Evolutionary conservation across 2,329 filamentous ascomycete species (phyloP).

Genomic region (Rhexocercosporidium sp.): DNA sequence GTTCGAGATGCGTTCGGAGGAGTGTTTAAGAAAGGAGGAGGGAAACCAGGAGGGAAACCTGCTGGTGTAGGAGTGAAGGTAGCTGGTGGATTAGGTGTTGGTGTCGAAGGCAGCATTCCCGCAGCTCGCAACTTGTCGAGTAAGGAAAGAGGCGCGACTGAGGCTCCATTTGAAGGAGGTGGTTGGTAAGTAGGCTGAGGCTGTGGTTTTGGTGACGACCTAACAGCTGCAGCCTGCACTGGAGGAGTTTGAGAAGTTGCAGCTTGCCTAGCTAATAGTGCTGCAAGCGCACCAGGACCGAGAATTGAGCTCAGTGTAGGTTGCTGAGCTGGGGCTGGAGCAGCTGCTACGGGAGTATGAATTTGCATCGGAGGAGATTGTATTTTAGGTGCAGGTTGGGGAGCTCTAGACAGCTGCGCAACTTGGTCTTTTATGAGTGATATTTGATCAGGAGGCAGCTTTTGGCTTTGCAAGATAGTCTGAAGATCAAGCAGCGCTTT

Average conservation of each 20-base stretch:
- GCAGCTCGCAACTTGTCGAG: constrained; percentile 71
- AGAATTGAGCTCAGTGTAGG: constrained; percentile 62
- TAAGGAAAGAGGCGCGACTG: constrained; percentile 55
- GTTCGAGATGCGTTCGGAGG: constrained; percentile 34
- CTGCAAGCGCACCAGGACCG: constrained; percentile 51
- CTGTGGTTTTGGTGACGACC: constrained; percentile 55
- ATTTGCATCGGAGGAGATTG: constrained; percentile 43
- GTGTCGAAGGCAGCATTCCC: constrained; percentile 62
- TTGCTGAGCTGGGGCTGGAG: constrained; percentile 36
- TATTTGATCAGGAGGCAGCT: constrained; percentile 80
- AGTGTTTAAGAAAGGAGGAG: constrained; percentile 40
- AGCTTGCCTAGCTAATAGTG: constrained; percentile 60
- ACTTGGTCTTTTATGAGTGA: constrained; percentile 86
- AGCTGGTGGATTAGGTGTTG: constrained; percentile 44
- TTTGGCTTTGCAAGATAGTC: constrained; percentile 76
- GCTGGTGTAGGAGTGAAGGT: constrained; percentile 44
- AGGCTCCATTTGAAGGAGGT: constrained; percentile 41
- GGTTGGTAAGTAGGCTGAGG: constrained; percentile 45
- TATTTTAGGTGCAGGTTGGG: constrained; percentile 41
- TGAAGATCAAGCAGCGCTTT: constrained; percentile 87
- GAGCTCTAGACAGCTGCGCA: constrained; percentile 62
- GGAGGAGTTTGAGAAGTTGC: constrained; percentile 54
- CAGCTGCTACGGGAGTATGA: constrained; percentile 37
- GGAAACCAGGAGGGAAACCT: constrained; percentile 46
- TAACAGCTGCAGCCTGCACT: constrained; percentile 49